phyloP scores from a whole-genome alignment of 257 asterid genomes.

The Lithospermum erythrorhizon region DNA sequence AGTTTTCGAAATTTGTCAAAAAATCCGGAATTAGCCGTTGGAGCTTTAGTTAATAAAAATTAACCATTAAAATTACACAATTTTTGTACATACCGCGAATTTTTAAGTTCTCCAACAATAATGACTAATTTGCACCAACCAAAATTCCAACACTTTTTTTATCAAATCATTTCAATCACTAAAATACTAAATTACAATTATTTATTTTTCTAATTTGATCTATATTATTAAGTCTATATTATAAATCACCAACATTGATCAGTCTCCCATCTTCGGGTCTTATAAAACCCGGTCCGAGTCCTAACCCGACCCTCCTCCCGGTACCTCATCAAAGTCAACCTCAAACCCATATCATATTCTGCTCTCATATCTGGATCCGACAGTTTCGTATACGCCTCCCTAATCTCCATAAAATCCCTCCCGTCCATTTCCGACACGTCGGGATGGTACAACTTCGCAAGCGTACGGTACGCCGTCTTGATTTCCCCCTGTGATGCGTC shows the following conservation, averaged over 20 bases:
- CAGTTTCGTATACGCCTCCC: not conserved
- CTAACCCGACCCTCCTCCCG: not conserved
- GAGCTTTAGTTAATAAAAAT: no score
- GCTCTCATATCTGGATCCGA: constrained; percentile 2
- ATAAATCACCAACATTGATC: constrained; percentile 2
- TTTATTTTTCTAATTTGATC: not conserved
- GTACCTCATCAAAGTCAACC: not conserved
- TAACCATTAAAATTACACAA: no score
- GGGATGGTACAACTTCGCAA: constrained; percentile 84
- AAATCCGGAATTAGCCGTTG: no score
- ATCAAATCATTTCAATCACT: no score
- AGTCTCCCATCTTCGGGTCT: constrained; percentile 2
- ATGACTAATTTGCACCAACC: no score
- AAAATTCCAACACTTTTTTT: no score
- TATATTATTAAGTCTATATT: not conserved
- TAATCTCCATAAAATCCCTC: not conserved
- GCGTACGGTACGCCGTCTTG: constrained; percentile 70
- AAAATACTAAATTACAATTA: not conserved
- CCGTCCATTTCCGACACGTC: constrained; percentile 28
- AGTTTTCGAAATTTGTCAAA: no score
- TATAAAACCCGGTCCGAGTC: not conserved
- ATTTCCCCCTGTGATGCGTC: constrained; percentile 68
- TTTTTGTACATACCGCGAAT: no score
- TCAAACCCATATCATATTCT: not conserved
- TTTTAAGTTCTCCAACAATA: no score